Conservation (phyloP, 345 rosid species). For the Camelina neglecta region DNA sequence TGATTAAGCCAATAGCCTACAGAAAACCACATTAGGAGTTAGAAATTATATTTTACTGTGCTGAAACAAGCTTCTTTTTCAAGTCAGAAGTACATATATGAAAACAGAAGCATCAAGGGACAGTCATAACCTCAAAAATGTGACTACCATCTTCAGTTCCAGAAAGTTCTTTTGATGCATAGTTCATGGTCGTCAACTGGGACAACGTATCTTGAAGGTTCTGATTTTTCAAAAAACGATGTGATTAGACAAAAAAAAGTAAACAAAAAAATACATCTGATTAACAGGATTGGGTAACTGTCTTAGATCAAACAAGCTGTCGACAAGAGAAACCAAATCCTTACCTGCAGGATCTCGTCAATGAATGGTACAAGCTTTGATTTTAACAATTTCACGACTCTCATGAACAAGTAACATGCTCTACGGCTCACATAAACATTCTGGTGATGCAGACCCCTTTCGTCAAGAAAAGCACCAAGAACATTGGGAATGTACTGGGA, state of each 20-base stretch:
- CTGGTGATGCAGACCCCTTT: slow-evolving; percentile 92
- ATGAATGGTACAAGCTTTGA: slow-evolving; percentile 87
- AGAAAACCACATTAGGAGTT: slow-evolving; percentile 8
- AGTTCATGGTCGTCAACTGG: slow-evolving; percentile 61
- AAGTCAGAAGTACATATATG: slow-evolving; percentile 6
- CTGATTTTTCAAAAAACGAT: slow-evolving; percentile 49
- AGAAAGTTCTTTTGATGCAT: slow-evolving; percentile 52
- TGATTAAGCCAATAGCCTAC: slow-evolving; percentile 90
- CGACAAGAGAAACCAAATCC: background rate
- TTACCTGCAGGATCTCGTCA: slow-evolving; percentile 87
- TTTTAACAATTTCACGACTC: slow-evolving; percentile 82
- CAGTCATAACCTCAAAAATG: slow-evolving; percentile 79
- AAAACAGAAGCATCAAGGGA: slow-evolving; percentile 11
- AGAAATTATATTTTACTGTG: slow-evolving; percentile 1
- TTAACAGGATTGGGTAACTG: background rate
- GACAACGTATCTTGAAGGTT: slow-evolving; percentile 81
- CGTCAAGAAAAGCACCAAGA: slow-evolving; percentile 88
- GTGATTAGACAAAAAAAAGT: slow-evolving; percentile 8
- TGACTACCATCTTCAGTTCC: slow-evolving; percentile 89
- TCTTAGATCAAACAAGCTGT: slow-evolving; percentile 2
- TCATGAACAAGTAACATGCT: slow-evolving; percentile 92
- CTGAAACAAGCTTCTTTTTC: slow-evolving; percentile 11
- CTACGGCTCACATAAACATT: slow-evolving; percentile 79
- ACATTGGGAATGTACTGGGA: slow-evolving; percentile 67
- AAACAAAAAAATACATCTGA: background rate